Base-by-base conservation (phyloP, 176 grass and related monocot species). In the Ananas comosus region DNA sequence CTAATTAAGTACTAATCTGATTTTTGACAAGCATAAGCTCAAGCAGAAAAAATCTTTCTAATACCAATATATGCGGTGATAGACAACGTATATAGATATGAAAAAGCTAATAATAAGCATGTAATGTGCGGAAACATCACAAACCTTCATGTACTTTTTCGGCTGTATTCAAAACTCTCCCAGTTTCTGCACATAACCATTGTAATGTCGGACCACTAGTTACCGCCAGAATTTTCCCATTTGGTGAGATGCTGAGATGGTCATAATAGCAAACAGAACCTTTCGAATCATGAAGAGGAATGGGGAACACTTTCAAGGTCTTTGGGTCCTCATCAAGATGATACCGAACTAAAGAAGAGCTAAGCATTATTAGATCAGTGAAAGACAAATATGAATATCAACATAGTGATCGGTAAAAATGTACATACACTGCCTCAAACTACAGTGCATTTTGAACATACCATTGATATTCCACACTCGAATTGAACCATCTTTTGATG, bases 261-360 rank as follows among this genome's bases (percentile, higher is more conserved):
- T 99, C 82, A 79, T 99, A 93, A 3, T 72, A 69, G 70, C 90
- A 86, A 74, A 76, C 51, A 63, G 78, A 73, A 54, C 85, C 95
- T 82, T 94, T 93, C 49, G 82, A 72, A 72, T 99, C 95, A 70
- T 82, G 79, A 27, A 93, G 78, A 63, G 87, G 90, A 74, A 99
- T 88, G 57, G 81, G 17, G 0, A 99, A 88, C 72, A 91, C 70
- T 88, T 75, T 91, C 76, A 93, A 70, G 64, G 90, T 91, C 80
- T 99, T 99, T 4, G 90, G 95, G 52, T 99, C 95, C 85, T 93
- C 95, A 19, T 93, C 95, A 72, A 99, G 89, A 80, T 99, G 90
- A 74, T 99, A 99, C 29, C 90, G 81, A 66, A 99, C 90, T 99
- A 76, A 65, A 81, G 53, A 76, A 74, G 18, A 9, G 68, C n/a